Conservation (phyloP, 345 rosid species). For the Brassica incana region DNA sequence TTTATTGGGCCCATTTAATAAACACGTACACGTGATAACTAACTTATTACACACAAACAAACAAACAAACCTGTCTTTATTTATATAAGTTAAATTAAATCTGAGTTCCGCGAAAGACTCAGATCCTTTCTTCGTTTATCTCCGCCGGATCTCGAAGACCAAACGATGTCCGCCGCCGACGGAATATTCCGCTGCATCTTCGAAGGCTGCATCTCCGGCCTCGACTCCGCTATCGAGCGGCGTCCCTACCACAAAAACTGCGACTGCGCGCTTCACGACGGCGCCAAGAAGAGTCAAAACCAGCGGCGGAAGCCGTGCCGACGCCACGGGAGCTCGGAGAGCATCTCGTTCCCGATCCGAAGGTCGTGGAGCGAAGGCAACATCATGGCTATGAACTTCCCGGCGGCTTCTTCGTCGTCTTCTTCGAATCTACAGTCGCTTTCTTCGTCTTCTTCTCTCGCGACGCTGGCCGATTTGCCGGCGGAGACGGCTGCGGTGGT, state of each 20-base stretch:
- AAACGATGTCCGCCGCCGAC: conserved; percentile 64
- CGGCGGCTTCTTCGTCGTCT: conserved; percentile 1
- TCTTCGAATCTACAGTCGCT: conserved; percentile 46
- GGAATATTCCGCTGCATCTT: conserved; percentile 57
- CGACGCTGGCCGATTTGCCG: conserved; percentile 24
- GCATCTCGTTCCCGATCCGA: conserved; percentile 66
- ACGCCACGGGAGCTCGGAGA: conserved; percentile 36
- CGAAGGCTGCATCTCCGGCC: conserved; percentile 61
- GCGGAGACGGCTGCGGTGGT: conserved; percentile 1
- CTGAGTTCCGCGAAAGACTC: background rate
- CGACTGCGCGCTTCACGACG: conserved; percentile 57
- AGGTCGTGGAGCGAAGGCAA: conserved; percentile 71
- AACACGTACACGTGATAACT: background rate
- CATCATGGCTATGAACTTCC: conserved; percentile 44
- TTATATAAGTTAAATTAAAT: background rate
- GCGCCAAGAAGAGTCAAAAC: conserved; percentile 23
- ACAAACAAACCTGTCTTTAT: background rate
- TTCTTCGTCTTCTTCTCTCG: conserved; percentile 47
- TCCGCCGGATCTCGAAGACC: conserved; percentile 27
- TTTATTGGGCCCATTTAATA: background rate
- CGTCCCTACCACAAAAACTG: conserved; percentile 80
- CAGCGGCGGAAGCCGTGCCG: conserved; percentile 36
- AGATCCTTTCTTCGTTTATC: background rate
- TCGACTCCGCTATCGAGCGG: conserved; percentile 53
- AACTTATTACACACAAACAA: background rate